phyloP scores from a whole-genome alignment of 352 stramenopile species.

The Thalassiosira pacifica region DNA sequence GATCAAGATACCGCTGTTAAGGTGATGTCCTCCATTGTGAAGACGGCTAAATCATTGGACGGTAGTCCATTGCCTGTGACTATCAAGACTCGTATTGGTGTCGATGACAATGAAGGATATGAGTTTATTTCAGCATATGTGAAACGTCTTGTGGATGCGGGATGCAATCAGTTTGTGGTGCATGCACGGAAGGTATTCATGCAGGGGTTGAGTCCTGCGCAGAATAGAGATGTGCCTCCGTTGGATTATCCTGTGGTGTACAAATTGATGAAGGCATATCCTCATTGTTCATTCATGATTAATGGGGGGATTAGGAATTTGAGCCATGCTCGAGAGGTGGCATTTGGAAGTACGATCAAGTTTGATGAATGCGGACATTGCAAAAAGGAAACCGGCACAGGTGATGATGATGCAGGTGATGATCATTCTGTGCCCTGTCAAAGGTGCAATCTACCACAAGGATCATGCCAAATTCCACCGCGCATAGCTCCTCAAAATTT shows the following conservation, averaged over 20 bases:
- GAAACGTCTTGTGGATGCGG: conserved; percentile 44
- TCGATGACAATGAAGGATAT: conserved; percentile 73
- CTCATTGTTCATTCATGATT: conserved; percentile 80
- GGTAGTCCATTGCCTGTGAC: conserved; percentile 63
- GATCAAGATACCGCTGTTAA: conserved; percentile 56
- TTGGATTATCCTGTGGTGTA: conserved; percentile 82
- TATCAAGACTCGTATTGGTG: conserved; percentile 78
- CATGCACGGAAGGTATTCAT: conserved; percentile 75
- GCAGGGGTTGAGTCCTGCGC: conserved; percentile 56
- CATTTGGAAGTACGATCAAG: conserved; percentile 50
- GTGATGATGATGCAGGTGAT: not conserved
- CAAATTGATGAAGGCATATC: conserved; percentile 73
- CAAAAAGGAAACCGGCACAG: conserved; percentile 12
- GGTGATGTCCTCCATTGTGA: conserved; percentile 65
- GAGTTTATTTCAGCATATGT: conserved; percentile 69
- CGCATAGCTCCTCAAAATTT: conserved; percentile 69
- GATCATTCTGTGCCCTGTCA: conserved; percentile 41
- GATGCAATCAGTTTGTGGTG: conserved; percentile 75
- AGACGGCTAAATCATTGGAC: conserved; percentile 23
- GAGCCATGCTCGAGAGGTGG: conserved; percentile 66
- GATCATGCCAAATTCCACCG: conserved; percentile 71
- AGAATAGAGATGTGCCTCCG: conserved; percentile 80
- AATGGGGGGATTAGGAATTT: conserved; percentile 81
- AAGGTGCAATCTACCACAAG: conserved; percentile 68
- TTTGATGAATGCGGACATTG: conserved; percentile 17